Evolutionary conservation across 2,329 filamentous ascomycete species (phyloP), one percentile per base, ranked within the genome.

Genomic region (Taxawa tesnikishii): DNA sequence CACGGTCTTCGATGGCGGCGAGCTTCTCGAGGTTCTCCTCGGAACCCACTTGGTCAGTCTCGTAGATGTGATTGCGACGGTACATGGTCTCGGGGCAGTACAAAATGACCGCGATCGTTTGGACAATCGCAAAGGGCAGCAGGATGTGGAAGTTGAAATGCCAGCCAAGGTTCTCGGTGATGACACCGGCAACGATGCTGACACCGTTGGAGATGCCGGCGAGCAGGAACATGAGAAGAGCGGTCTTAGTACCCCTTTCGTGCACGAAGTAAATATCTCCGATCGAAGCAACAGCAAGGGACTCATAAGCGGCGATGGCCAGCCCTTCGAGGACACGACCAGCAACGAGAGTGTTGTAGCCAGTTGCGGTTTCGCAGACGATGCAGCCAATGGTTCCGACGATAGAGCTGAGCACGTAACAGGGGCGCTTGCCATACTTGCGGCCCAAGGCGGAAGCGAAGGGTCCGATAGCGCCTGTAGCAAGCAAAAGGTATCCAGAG

Each of bases 41-140:
- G 3, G 32, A 14, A 14, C 23, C 26, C 10, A 18, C 24, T 28
- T 38, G 31, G 24, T 38, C 36, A 13, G 31, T 34, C 14, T 39
- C 24, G 29, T 43, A 43, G 21, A 43, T 43, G 26, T 48, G 51
- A 29, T 55, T 51, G 34, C 64, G 53, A 33, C 50, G 51, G 46
- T 66, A 70, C 2, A 58, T 58, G 11, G 66, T 69, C 43, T 69
- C 66, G 1, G 65, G 65, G 4, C 67, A 64, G 35, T 68, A 60
- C 28, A 68, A 51, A 32, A 64, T 46, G 15, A 66, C 56, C 3
- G 61, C 45, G 10, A 64, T 38, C 12, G 59, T 47, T 29, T 67
- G 48, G 3, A 60, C 38, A 2, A 59, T 62, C 11, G 61, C 58
- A 36, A 66, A 54, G 23, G 64, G 61, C 30, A 59, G 59, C 14